Base-by-base conservation (phyloP, 106 monocot species). In the Allium fistulosum region DNA sequence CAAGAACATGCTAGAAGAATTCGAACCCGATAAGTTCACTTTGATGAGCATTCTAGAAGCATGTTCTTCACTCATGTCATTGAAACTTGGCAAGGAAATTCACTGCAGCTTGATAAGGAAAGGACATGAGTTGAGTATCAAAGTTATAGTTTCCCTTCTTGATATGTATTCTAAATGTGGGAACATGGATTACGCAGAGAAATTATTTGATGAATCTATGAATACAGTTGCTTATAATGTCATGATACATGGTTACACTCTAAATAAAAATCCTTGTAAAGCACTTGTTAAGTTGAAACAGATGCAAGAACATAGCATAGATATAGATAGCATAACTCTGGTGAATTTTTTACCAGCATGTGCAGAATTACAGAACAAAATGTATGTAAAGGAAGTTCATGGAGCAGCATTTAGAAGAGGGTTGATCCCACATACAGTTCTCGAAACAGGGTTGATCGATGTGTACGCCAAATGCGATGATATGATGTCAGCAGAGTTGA, bases 121-220 rank as follows among this genome's bases (percentile, higher is more conserved):
- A 46, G 82, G 74, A 26, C 27, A 86, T 7, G 78, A 75, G 26
- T 7, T 11, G 10, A 84, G 89, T 46, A 49, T 75, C 65, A 89
- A 73, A 74, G 77, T 92, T 17, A 26, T 53, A 28, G 77, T 81
- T 12, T 77, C 86, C 1, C 65, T 97, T 66, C 55, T 97, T 17
- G 86, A 89, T 67, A 86, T 97, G 92, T 92, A 97, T 58, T 84
- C 81, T 70, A 97, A 89, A 71, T 86, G 82, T 46, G 62, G 75
- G 9, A 62, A 84, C 10, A 63, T 97, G 76, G 10, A 17, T 15
- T 76, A 65, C 55, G 86, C 86, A 2, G 80, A 87, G 64, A 78
- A 73, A 45, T 28, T 77, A 62, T 89, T 97, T 49, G 6, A 68
- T 2, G 55, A 8, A 2, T 80, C 82, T 58, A 14, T 47, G 49